Base-by-base conservation (phyloP, 345 rosid genomes). In the Streptanthus diversifolius region DNA sequence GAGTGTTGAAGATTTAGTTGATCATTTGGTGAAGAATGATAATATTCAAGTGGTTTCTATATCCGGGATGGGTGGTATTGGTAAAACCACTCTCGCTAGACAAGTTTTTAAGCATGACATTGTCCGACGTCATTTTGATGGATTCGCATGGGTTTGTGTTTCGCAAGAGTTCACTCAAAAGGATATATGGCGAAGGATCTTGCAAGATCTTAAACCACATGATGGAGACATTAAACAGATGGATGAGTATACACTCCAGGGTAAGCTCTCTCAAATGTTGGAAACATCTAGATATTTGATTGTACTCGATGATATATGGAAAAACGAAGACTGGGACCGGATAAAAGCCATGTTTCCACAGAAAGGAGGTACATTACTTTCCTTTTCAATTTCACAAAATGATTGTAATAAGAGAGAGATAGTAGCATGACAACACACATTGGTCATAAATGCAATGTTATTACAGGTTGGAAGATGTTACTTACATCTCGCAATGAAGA, bases 61-160 rank as follows among this genome's bases (percentile, higher is more conserved):
- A 2, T 75, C 73, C 5, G 86, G 88, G 6, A 83, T 83, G 86
- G 83, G 86, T 0, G 88, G 88, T 11, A 66, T 81, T n/a, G 86
- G 86, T 3, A 85, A 81, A 64, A 85, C 86, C 3, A 41, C 88
- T 8, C 69, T 85, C 0, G 85, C 86, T 0, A 81, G 15, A 43
- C 73, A 75, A 33, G 39, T 85, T 0, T 36, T 73, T 19, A 43
- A 70, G 30, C 75, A 63, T 51, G 8, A 9, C 8, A 30, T 43
- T 4, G 52, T 81, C 2, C 76, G 79, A 52, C 61, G 43, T 45
- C 53, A 52, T 32, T 83, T 80, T 3, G 56, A 75, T 1, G 33
- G 73, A 0, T 70, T 81, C 5, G 83, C 85, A 29, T 81, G 81
- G 86, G 74, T 70, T 5, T 73, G 61, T 13, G 33, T 85, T 30